Evolutionary conservation across 2,329 filamentous ascomycete species (phyloP), one percentile per base, ranked within the genome.

Genomic region (Ceratocystis lukuohia): DNA sequence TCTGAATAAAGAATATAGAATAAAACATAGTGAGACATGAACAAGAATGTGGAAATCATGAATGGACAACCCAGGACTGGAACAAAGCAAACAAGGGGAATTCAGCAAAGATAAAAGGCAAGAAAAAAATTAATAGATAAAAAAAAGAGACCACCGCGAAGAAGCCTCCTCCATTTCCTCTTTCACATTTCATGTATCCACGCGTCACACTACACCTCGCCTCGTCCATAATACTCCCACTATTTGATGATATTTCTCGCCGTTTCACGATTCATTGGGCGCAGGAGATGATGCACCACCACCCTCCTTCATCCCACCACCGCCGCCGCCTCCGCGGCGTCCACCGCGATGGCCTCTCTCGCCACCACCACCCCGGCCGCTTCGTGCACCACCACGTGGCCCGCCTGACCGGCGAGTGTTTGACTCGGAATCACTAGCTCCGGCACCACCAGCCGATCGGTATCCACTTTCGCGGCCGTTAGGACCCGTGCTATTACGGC

Each of bases 361-460:
- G 68, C 80, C 78, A 61, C 84, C 83, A 6, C 56, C 80, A 59
- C 80, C 78, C 3, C 57, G 12, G 15, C 80, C 77, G 20, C 83
- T 80, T 12, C 83, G 78, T 41, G 78, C 79, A 17, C 84, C 84
- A 17, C 84, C 84, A 61, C 84, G 81, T 25, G 80, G 80, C 64
- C 79, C 80, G n/a, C 64, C 64, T 5, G 64, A 65, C 22, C 66
- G 66, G 10, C 82, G 80, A 69, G 81, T 78, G 67, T 80, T 82
- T 67, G 80, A 82, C 72, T 85, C 83, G 45, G 82, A 84, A 70
- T 85, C 87, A 73, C 86, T 88, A 68, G 89, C 92, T 67, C 89
- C 90, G 64, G 76, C 66, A 6, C 69, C 68, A 65, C 86, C 89
- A 66, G 88, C 89, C 73, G 91, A 95, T 71, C 90, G 87, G 78